Base-by-base conservation (phyloP, 2,329 filamentous ascomycete species). In the Setomelanomma holmii region DNA sequence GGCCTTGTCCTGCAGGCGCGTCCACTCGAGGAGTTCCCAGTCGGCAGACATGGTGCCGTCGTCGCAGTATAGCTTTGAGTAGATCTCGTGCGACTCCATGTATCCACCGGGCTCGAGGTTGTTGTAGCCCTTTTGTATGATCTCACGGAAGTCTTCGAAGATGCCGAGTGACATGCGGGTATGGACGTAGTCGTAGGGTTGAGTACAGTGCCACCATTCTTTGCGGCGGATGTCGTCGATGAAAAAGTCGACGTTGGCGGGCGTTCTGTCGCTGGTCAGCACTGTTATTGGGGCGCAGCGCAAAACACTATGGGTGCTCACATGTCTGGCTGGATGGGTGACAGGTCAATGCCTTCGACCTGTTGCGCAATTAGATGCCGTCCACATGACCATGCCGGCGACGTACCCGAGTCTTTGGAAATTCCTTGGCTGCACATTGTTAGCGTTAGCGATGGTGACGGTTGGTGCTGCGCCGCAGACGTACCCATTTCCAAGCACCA, bases 171-270 rank as follows among this genome's bases (percentile, higher is more conserved):
- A 78, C 61, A 84, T 76, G 39, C 83, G 79, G 2, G 83, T 79
- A 69, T 87, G 86, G 51, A 89, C 80, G 53, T 82, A 82, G 69
- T 88, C 85, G 61, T 87, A 80, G 58, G 75, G 63, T 10, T 63
- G 52, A 19, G 47, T 50, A 4, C 79, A 75, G 74, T 84, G 67
- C 74, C 83, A 75, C 84, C 85, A 86, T 49, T 88, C 82, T 8
- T 58, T 77, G 1, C 80, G 76, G 64, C 86, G 84, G 44, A 82
- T 80, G 66, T 92, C 89, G 66, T 91, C 88, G 40, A 93, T 82
- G 54, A 86, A 85, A 60, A 93, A 93, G 56, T 86, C 84, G 12
- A 91, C 87, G 56, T 93, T 93, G 16, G 84, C 82, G 0, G 89
- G 89, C 1, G 91, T 66, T 59, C 72, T 73, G 24, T 4, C 22